Percentiles rank a stretch among this genome's conserved stretches.
These are phyloP conservation scores for Pyrenochaeta sp. DNA, from an alignment of 2,329 filamentous ascomycete species.

Conservation along the genomic window DNA sequence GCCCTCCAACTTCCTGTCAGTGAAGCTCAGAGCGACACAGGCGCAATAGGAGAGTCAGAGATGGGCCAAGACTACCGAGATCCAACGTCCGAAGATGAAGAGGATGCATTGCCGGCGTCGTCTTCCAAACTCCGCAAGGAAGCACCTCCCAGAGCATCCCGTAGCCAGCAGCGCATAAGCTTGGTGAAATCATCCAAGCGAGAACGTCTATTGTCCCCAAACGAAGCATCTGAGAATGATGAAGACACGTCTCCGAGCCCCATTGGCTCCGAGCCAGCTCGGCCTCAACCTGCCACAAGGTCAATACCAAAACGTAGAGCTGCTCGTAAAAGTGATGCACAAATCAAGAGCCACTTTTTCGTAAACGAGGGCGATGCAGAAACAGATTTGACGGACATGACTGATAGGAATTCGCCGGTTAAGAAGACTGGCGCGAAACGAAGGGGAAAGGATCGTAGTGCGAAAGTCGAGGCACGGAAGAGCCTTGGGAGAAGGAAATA, in stretches of 20 bases:
- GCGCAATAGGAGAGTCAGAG: constrained; percentile 14
- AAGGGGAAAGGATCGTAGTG: constrained; percentile 17
- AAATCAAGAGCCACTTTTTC: constrained; percentile 45
- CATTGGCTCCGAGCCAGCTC: constrained; percentile 10
- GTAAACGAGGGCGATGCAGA: constrained; percentile 40
- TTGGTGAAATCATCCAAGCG: no score
- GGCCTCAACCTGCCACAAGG: constrained; percentile 15
- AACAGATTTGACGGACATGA: constrained; percentile 40
- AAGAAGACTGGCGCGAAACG: constrained; percentile 13
- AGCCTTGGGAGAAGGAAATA: constrained; percentile 9
- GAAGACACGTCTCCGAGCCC: no score
- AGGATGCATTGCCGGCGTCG: no score
- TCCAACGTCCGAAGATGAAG: constrained; percentile 41
- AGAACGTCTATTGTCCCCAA: no score
- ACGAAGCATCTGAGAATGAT: constrained; percentile 16
- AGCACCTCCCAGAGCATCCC: no score
- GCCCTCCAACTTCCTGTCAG: constrained; percentile 28
- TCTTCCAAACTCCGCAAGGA: no score
- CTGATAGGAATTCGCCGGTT: constrained; percentile 29
- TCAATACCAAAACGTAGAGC: constrained; percentile 33
- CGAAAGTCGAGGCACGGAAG: constrained; percentile 10
- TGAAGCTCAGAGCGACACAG: constrained; percentile 2
- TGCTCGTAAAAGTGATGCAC: constrained; percentile 36
- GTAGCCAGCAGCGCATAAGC: no score
- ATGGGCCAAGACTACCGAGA: constrained; percentile 14